Base-by-base conservation (phyloP, 352 stramenopile species). In the Blastocystis sp. region DNA sequence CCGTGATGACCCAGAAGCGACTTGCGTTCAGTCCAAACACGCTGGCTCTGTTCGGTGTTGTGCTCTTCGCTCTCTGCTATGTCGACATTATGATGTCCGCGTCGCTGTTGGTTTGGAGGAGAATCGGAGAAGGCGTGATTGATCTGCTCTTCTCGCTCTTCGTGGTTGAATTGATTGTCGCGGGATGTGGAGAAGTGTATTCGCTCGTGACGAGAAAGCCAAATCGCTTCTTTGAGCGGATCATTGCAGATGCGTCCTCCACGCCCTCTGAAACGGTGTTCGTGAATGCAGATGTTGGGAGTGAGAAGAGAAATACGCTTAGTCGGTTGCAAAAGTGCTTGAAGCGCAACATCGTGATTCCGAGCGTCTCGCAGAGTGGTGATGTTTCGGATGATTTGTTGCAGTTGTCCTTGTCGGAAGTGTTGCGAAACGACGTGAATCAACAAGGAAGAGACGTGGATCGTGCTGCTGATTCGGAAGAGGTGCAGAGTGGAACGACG, bases 171-270 rank as follows among this genome's bases (percentile, higher is more conserved):
- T 24, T n/a, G 39, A 0, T 78, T 6, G 16, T 59, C 1, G 55
- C 39, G 2, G 67, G 67, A 55, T 3, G 19, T 59, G 67, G 67
- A 26, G 67, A 78, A 39, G 26, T 55, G 39, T 13, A n/a, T 26
- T 78, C 37, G 3, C 33, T 51, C 26, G 1, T 35, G 31, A n/a
- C 21, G 10, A 71, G 35, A 26, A 24, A 35, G 12, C 31, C 67
- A 2, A 78, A 61, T 78, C 10, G 31, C 13, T 78, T 78, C 67
- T 78, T 78, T 13, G 35, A 78, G 9, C 4, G 12, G n/a, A 55
- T 78, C 29, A 24, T 33, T 26, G 6, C 29, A 2, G 37, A 55
- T 19, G 41, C 24, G n/a, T 4, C 29, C 13, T 6, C 29, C 26
- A 31, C 4, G 41, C 16, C 26, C 2, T 13, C 39, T n/a, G 67